Conservation (phyloP, 2,329 filamentous ascomycete genomes). For the Fusarium graminum region DNA sequence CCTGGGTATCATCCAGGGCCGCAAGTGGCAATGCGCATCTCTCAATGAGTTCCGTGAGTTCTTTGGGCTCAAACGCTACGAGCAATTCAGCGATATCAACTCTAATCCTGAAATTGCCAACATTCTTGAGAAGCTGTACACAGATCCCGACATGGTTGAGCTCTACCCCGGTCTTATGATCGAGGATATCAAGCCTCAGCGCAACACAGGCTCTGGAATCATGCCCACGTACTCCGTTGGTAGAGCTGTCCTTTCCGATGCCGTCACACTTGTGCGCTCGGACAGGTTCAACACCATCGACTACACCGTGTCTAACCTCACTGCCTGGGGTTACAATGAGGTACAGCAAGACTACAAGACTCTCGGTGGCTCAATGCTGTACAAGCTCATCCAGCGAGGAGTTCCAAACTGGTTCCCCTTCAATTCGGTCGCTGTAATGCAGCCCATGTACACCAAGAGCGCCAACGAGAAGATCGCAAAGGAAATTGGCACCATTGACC, state of each 20-base stretch:
- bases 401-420: constrained; percentile 60
- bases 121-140: constrained; percentile 70
- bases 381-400: constrained; percentile 61
- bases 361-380: constrained; percentile 59
- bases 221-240: constrained; percentile 64
- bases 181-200: constrained; percentile 67
- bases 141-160: constrained; percentile 75
- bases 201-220: constrained; percentile 60
- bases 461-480: constrained; percentile 57
- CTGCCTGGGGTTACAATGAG: constrained; percentile 59
- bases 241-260: constrained; percentile 70
- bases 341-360: constrained; percentile 52
- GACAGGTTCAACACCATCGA: constrained; percentile 71
- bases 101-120: constrained; percentile 67
- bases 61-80: constrained; percentile 69
- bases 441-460: constrained; percentile 61
- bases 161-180: constrained; percentile 76
- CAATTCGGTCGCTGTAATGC: constrained; percentile 60
- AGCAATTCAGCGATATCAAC: constrained; percentile 71
- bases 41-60: constrained; percentile 75
- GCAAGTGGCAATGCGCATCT: constrained; percentile 71
- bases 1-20: constrained; percentile 71
- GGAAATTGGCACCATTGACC: constrained; percentile 54
- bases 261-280: constrained; percentile 68
- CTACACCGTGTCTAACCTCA: constrained; percentile 58